phyloP scores from a whole-genome alignment of 805 yeast genomes.

The Ogataea zsoltii region DNA sequence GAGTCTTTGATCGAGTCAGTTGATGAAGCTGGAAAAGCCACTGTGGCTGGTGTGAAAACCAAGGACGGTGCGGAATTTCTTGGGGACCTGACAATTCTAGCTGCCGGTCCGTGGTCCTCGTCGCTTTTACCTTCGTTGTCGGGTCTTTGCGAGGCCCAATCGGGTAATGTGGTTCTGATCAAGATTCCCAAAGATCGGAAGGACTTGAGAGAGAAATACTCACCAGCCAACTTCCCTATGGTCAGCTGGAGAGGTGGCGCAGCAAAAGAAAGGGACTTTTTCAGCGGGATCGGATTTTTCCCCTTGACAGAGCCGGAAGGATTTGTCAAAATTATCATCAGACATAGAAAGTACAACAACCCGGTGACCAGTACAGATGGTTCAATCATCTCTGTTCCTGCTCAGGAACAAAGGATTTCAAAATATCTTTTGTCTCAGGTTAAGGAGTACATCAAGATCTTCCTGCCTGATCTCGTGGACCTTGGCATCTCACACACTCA shows the following conservation, averaged over 20 bases:
- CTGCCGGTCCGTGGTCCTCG: conserved; percentile 31
- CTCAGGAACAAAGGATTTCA: conserved; percentile 13
- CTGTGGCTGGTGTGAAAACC: conserved; percentile 27
- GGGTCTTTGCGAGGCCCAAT: conserved; percentile 35
- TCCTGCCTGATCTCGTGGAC: conserved; percentile 27
- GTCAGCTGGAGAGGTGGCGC: conserved; percentile 33
- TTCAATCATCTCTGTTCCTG: conserved; percentile 29
- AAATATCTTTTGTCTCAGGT: conserved; percentile 24
- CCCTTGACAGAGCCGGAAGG: conserved; percentile 35
- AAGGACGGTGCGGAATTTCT: conserved; percentile 23
- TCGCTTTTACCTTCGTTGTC: conserved; percentile 32
- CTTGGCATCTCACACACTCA: conserved; percentile 20
- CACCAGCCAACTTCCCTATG: conserved; percentile 31
- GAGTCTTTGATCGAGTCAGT: conserved; percentile 14
- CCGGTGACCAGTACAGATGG: conserved; percentile 22
- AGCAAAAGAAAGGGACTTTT: conserved; percentile 25
- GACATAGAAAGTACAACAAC: conserved; percentile 36
- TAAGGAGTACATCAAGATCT: conserved; percentile 20
- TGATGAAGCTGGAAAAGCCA: conserved; percentile 8
- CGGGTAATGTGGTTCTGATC: conserved; percentile 35
- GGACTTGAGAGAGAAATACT: conserved; percentile 34
- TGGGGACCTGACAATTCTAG: conserved; percentile 25
- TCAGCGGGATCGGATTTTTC: conserved; percentile 34
- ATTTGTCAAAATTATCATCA: conserved; percentile 32
- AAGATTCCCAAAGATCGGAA: conserved; percentile 36